Base-by-base conservation (phyloP, 2,329 filamentous ascomycete genomes). In the Diaporthe amygdali region DNA sequence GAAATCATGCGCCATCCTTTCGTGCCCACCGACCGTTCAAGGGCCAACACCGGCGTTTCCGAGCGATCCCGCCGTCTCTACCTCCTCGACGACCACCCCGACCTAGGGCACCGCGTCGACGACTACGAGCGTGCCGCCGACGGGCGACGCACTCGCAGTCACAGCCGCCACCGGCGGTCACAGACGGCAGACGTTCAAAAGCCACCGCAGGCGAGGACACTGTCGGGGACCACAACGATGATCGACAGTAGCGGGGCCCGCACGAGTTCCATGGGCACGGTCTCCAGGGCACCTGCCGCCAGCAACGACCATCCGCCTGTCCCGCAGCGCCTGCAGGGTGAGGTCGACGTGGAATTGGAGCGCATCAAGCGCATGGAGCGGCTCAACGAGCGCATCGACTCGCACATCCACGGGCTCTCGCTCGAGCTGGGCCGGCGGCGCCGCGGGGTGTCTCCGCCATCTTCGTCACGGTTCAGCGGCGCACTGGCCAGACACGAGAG, bases 341-440 rank as follows among this genome's bases (percentile, higher is more conserved):
- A 66, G 22, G 9, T 59, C 37, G 56, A 55, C 30, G 59, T 34
- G 39, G 61, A 70, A 15, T 32, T 55, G 25, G 59, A 61, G 37
- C 61, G 54, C 20, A n/a, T 66, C 32, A 71, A 54, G 54, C 54
- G 51, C 46, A n/a, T 66, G 70, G 71, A 44, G 25, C n/a, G 44
- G 55, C 12, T 30, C 37, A 49, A 66, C 39, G 27, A 46, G 59
- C 56, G 55, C 32, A 63, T 64, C 22, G 71, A 67, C n/a, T 32
- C 47, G 32, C 63, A 46, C 17, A 64, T 56, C 22, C 32, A 61
- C 27, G 46, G 54, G 15, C 25, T 66, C 15, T 51, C 64, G 17
- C 32, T 44, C 12, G 56, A 34, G 41, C 41, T 64, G 30, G 47
- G 44, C 41, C 51, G 39, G 49, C 59, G 20, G 14, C 46, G 56